Evolutionary conservation across 2,329 filamentous ascomycete species (phyloP).

Genomic region (Neofusicoccum sp.): DNA sequence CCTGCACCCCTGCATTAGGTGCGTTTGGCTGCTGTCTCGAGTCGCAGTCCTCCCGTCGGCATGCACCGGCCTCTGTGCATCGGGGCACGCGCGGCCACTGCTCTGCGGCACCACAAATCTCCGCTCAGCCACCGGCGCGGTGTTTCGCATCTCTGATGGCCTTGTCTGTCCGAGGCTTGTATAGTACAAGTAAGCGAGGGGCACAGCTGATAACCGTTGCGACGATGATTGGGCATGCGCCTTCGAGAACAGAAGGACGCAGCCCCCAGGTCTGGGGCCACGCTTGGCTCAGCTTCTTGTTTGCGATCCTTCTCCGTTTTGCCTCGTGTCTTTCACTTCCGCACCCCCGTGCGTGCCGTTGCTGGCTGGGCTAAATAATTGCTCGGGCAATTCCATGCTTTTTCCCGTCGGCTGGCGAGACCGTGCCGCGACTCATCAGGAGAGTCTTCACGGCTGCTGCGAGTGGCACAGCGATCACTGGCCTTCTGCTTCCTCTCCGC

Average conservation of each 20-base stretch:
- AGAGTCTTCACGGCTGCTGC: neutral
- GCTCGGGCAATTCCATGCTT: conserved; percentile 6
- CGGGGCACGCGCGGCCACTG: conserved; percentile 1
- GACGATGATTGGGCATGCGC: conserved; percentile 13
- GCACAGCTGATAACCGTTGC: conserved; percentile 20
- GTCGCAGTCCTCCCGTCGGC: neutral
- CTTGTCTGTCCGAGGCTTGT: conserved; percentile 9
- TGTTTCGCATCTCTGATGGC: conserved; percentile 9
- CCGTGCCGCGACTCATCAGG: conserved; percentile 11
- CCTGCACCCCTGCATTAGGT: conserved; percentile 14
- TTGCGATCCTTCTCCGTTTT: conserved; percentile 19
- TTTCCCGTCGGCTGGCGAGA: conserved; percentile 7
- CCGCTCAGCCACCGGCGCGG: conserved; percentile 13
- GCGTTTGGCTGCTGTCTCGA: conserved; percentile 12
- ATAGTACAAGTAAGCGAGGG: conserved; percentile 15
- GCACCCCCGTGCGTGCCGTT: neutral
- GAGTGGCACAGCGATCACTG: conserved; percentile 1
- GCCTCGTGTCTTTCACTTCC: conserved; percentile 18
- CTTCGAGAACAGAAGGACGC: conserved; percentile 5
- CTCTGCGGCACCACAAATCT: conserved; percentile 18
- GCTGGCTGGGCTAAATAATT: conserved; percentile 8
- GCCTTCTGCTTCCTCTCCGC: neutral
- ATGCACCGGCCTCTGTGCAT: neutral
- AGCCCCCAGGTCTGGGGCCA: neutral
- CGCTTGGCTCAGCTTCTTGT: conserved; percentile 19